Conservation (phyloP, 1,284 basidiomycete species). For the Puccinia triticina region DNA sequence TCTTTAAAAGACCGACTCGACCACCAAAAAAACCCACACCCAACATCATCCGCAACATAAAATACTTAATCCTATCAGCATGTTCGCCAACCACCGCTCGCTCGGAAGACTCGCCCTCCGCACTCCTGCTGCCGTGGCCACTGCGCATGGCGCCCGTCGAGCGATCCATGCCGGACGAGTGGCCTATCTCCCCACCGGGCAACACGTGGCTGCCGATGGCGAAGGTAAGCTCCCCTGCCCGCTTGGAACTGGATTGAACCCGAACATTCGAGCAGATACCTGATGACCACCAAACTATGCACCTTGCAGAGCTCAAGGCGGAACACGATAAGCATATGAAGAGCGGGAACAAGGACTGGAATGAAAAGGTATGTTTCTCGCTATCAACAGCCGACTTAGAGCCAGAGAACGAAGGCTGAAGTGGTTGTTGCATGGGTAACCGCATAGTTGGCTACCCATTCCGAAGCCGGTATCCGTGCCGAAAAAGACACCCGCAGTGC, state of each 20-base stretch:
- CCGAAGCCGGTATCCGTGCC: conserved; percentile 37
- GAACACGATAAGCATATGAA: conserved; percentile 28
- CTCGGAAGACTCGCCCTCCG: not conserved
- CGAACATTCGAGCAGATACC: too few relatives aligned
- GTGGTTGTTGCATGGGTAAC: too few relatives aligned
- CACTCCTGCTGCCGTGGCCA: not conserved
- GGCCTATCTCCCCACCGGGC: conserved; percentile 20
- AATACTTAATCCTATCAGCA: not conserved
- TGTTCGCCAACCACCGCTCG: not conserved
- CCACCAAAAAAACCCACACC: too few relatives aligned
- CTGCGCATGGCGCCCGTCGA: not conserved
- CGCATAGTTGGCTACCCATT: conserved; percentile 42
- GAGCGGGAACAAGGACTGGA: conserved; percentile 16
- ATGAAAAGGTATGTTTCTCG: conserved; percentile 9
- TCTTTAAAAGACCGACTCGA: too few relatives aligned
- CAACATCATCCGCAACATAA: not conserved
- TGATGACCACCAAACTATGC: too few relatives aligned
- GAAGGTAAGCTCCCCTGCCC: conserved; percentile 10
- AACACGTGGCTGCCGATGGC: conserved; percentile 42
- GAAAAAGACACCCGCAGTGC: conserved; percentile 28
- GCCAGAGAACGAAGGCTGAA: not conserved
- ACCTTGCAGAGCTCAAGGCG: not conserved
- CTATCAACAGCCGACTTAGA: not conserved
- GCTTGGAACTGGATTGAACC: too few relatives aligned
- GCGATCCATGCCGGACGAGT: not conserved